Base-by-base conservation (phyloP, 2,329 filamentous ascomycete genomes). In the Pestalotiopsis sp. region DNA sequence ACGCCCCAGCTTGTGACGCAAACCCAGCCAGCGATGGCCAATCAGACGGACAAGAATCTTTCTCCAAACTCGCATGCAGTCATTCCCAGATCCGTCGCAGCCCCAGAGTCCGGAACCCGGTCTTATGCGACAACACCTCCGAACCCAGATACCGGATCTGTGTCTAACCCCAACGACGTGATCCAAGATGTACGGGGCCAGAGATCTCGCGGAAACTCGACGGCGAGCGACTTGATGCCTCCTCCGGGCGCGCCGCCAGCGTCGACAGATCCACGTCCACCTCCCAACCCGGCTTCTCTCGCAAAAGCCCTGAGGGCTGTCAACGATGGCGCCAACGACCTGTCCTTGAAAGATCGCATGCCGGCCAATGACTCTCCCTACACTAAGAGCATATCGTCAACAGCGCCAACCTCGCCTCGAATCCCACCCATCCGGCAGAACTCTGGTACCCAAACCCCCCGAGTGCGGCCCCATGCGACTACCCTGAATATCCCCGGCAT, bases 401-500 rank as follows among this genome's bases (percentile, higher is more conserved):
- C 88, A 52, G 87, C 87, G 14, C 86, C 87, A 52, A 85, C 80
- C 41, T 90, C 88, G 31, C 88, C 88, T 61, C 83, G 87, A 77
- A 85, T 89, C 86, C 88, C 88, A 64, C 90, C 92, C 1, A 80
- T 91, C 70, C 85, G 92, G 76, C 91, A 92, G 76, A 93, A 91
- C 75, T 96, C 93, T 12, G 92, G 92, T 69, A 87, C 86, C 65
- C 90, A 91, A 31, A 97, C 95, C 5, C 94, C 95, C 36, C 87
- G 92, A 72, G 87, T 94, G 63, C 90, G 92, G 72, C 88, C 91
- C 25, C 94, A 97, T 80, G 94, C 96, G 11, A 98, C 96, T 17
- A 98, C 96, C 14, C 90, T 98, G 75, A 97, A 97, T 80, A 98
- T 99, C 70, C 96, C 96, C 68, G 96, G 96, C 73, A 90, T 99